Base-by-base conservation (phyloP, 768 basidiomycete species). In the Pleurotus salmoneostramineus region DNA sequence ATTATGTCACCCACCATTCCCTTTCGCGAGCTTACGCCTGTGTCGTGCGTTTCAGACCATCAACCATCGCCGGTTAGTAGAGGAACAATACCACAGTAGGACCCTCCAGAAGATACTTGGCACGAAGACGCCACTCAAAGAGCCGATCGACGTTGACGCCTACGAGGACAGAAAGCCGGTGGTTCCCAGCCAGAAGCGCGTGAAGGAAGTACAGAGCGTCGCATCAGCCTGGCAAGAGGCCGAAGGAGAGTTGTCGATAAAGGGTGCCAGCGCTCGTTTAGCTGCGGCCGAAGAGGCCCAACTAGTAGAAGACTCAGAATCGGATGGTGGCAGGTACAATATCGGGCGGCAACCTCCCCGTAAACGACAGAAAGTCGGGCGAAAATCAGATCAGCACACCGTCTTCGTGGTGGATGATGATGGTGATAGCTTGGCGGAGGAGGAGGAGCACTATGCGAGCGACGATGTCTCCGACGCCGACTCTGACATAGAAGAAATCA, bases 11-110 rank as follows among this genome's bases (percentile, higher is more conserved):
- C 21, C 21, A 27, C 3, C 3, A 27, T 27, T 27, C 21, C 21
- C 21, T 27, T 27, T 3, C n/a, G 3, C 52, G 11, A 33, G 32
- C 4, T 59, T 52, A 48, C 55, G 47, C 56, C 21, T 58, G 48
- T 32, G 54, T 52, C 6, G 27, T 37, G 14, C 27, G 48, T 60
- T 46, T 3, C 64, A 93, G 89, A 90, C 86, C 0, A 81, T 91
- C 54, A 88, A 88, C 58, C 88, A 90, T 63, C 83, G 92, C 32
- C 76, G 74, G 49, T 74, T 89, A 2, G 81, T 91, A 2, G 78
- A 83, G 65, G 88, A 91, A 59, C 74, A 93, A 11, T 88, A 89
- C 65, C 74, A 87, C 61, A 76, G 76, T 55, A 69, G 79, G 55
- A 68, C 73, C 0, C 67, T 93, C 54, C 91, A 93, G 60, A 72